These are phyloP conservation scores for Exserohilum turcica DNA, from an alignment of 2,329 filamentous ascomycete genomes.

Conservation along the genomic window DNA sequence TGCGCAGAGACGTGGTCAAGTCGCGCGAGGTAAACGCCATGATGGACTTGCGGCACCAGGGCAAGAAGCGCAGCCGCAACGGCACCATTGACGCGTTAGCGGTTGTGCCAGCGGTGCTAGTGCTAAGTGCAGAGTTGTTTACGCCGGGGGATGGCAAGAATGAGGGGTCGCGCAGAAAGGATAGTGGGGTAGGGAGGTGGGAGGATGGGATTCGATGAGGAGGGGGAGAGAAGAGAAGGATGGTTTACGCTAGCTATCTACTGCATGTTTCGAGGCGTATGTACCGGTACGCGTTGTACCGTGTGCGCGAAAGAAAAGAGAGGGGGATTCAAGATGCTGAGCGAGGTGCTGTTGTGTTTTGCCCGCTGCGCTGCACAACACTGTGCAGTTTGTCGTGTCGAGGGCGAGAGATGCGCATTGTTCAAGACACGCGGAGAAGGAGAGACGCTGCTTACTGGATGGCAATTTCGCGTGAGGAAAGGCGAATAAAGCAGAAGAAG, in stretches of 20 bases:
- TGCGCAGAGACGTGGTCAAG: conserved; percentile 26
- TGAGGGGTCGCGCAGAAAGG: conserved; percentile 15
- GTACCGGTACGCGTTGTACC: no score
- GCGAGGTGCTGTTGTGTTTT: no score
- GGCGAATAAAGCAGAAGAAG: no score
- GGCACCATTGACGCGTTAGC: conserved; percentile 43
- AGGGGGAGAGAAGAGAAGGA: neutral
- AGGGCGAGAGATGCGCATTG: no score
- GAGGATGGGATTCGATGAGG: conserved; percentile 27
- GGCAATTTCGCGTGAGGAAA: no score
- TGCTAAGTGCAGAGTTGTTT: conserved; percentile 44
- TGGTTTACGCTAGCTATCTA: neutral
- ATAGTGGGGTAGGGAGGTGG: conserved; percentile 30
- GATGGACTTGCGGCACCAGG: conserved; percentile 32
- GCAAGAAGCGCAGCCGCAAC: conserved; percentile 19
- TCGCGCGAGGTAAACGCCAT: conserved; percentile 29
- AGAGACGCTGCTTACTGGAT: no score
- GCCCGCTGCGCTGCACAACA: no score
- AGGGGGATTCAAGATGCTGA: no score
- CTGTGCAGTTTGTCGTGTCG: no score
- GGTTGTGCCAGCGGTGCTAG: conserved; percentile 42
- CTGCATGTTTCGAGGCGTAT: no score
- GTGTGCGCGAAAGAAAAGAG: no score
- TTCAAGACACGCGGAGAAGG: no score
- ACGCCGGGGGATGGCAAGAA: conserved; percentile 30